phyloP scores from a whole-genome alignment of 2,329 filamentous ascomycete genomes.

The Calonectria pseudoturangicola region DNA sequence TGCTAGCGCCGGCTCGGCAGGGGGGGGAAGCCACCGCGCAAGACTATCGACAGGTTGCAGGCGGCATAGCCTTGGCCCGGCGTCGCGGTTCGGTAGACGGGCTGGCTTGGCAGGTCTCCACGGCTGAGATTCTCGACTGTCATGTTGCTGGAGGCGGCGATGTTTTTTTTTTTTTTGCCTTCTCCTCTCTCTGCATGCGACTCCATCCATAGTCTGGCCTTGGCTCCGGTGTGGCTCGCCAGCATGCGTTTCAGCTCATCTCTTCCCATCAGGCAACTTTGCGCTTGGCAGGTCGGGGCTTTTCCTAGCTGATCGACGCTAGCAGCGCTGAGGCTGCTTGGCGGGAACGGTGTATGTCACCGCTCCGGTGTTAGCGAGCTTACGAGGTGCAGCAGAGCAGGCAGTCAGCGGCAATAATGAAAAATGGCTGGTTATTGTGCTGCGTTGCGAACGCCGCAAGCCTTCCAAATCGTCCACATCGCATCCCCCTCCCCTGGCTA shows the following conservation, averaged over 20 bases:
- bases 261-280: constrained; percentile 5
- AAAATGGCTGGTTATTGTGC: too few relatives aligned
- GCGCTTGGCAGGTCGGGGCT: not conserved
- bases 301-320: not conserved
- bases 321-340: not conserved
- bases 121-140: not conserved
- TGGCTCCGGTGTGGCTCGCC: constrained; percentile 17
- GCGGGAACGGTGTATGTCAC: constrained; percentile 7
- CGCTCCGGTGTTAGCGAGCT: too few relatives aligned
- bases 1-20: not conserved
- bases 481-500: not conserved
- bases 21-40: not conserved
- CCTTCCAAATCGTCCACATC: too few relatives aligned
- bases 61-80: constrained; percentile 10
- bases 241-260: constrained; percentile 12
- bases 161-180: too few relatives aligned
- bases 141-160: too few relatives aligned
- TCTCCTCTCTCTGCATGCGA: not conserved
- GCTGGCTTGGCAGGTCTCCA: not conserved
- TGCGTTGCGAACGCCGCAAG: too few relatives aligned
- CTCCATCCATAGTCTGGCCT: not conserved
- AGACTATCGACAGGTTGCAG: constrained; percentile 1
- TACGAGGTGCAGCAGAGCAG: too few relatives aligned
- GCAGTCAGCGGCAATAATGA: too few relatives aligned
- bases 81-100: constrained; percentile 4